phyloP scores from a whole-genome alignment of 257 asterid species.

The Scutellaria baicalensis region DNA sequence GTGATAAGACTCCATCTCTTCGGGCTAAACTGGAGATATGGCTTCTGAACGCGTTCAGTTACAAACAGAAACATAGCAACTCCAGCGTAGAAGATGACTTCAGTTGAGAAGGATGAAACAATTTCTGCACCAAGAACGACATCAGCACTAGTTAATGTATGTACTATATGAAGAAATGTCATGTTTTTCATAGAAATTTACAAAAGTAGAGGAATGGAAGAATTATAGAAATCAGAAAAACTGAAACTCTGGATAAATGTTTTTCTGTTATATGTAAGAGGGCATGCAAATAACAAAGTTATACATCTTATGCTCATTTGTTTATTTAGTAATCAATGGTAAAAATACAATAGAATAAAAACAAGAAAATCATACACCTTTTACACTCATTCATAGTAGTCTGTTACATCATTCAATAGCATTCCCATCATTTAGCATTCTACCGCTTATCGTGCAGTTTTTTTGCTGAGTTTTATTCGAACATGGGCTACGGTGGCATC shows the following conservation, averaged over 20 bases:
- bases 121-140: slow-evolving; percentile 55
- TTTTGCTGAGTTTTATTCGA: not conserved
- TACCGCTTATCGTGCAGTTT: not conserved
- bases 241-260: not conserved
- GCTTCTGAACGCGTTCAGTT: slow-evolving; percentile 67
- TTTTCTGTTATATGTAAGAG: not conserved
- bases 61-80: slow-evolving; percentile 55
- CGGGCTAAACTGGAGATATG: slow-evolving; percentile 78
- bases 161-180: not conserved
- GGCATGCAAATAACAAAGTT: not conserved
- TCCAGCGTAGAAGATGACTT: slow-evolving; percentile 66
- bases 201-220: not conserved
- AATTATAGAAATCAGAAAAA: not conserved
- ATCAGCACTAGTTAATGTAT: not conserved
- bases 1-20: slow-evolving; percentile 96
- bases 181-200: not conserved
- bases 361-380: not conserved
- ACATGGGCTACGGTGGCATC: not conserved
- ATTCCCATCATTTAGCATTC: not conserved
- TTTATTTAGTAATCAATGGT: not conserved
- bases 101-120: slow-evolving; percentile 44
- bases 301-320: not conserved
- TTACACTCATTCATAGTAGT: not conserved
- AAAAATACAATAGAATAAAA: not conserved
- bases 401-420: not conserved